Base-by-base conservation (phyloP, 2,329 filamentous ascomycete species). In the Colletotrichum cuscutae region DNA sequence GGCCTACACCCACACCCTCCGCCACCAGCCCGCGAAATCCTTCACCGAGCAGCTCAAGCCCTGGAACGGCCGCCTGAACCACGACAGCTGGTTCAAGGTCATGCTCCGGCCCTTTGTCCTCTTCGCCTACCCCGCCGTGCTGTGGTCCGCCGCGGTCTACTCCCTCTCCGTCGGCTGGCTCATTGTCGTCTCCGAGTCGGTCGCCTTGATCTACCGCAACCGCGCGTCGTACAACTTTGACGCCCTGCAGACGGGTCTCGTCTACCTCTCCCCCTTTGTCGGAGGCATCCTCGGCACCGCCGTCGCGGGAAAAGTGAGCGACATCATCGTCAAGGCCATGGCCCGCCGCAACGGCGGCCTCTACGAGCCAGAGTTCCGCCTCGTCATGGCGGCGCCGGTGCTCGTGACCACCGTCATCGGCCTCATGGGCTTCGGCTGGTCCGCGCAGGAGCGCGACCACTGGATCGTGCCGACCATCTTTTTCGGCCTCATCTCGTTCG, bases 391-490 rank as follows among this genome's bases (percentile, higher is more conserved):
- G 0, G 83, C 92, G 3, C 96, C 95, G 0, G 92, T 98, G 37
- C 86, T 92, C 1, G 78, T 98, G 66, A 91, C 91, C 4, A 98
- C 95, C 0, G 90, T 92, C 1, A 90, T 96, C 37, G 97, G 97
- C 0, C 88, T 98, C 19, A 97, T 98, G 91, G 96, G 95, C 2
- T 98, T 97, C 78, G 96, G 96, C n/a, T 98, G 96, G 97, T 95
- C 93, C 11, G 94, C 93, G 0, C 82, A 94, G 74, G 88, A 92
- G 69, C 86, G 87, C 28, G 91, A 98, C 78, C 86, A 88, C 26
- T 98, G 94, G 94, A 97, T 98, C 65, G 94, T 98, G 0, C 97
- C 97, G 0, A 98, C 96, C 0, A 81, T 97, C 4, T 98, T 98
- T 84, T 98, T 98, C 76, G 96, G 96, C 7, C 82, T 98, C 60